Conservation (phyloP, 2,329 filamentous ascomycete genomes). For the Paecilomyces formosus region DNA sequence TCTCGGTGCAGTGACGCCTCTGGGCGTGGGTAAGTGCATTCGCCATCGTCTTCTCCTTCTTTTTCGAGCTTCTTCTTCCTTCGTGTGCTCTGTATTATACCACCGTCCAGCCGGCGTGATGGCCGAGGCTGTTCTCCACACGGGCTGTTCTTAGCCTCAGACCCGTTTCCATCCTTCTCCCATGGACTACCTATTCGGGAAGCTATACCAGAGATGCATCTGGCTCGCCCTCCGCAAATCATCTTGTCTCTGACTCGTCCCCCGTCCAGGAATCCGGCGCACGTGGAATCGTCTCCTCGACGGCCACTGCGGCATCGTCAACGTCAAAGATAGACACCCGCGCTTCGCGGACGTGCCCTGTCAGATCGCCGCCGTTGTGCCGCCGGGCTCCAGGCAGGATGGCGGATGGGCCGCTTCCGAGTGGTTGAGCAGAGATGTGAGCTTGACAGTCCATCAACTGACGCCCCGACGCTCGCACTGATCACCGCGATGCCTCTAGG, state of each 20-base stretch:
- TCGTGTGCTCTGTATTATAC: neutral
- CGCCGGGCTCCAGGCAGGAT: constrained; percentile 43
- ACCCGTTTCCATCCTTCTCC: neutral
- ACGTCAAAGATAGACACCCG: constrained; percentile 55
- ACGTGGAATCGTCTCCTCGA: constrained; percentile 78
- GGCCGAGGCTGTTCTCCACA: neutral
- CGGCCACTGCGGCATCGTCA: constrained; percentile 72
- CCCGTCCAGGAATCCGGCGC: constrained; percentile 51
- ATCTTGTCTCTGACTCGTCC: neutral
- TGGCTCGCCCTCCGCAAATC: no score
- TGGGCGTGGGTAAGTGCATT: constrained; percentile 61
- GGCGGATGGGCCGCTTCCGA: constrained; percentile 38
- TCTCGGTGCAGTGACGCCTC: constrained; percentile 71
- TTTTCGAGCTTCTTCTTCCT: neutral
- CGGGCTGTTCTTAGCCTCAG: neutral
- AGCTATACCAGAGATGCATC: neutral
- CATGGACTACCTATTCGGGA: constrained; percentile 5
- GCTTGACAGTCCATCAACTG: constrained; percentile 6
- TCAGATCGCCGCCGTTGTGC: constrained; percentile 77
- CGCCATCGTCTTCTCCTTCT: constrained; percentile 3
- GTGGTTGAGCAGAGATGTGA: constrained; percentile 37
- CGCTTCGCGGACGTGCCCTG: constrained; percentile 70
- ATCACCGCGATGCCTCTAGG: constrained; percentile 29
- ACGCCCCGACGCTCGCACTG: constrained; percentile 4
- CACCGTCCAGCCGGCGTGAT: neutral